Evolutionary conservation across 495 filamentous ascomycete genomes (phyloP), one percentile per base, ranked within the genome.

Genomic region (Annulohypoxylon stygium): DNA sequence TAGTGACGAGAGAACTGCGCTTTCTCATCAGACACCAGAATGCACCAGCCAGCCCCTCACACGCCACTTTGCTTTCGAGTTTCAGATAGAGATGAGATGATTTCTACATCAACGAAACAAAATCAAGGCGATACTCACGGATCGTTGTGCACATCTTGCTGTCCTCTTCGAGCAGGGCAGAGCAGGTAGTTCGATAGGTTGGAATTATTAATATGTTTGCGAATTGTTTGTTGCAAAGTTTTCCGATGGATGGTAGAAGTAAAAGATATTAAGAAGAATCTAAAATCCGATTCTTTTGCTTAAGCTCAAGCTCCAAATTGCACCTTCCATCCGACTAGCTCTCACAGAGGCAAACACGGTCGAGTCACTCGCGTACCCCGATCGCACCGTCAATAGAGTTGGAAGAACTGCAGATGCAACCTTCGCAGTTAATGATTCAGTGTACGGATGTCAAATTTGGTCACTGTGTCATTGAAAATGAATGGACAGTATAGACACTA

Each of bases 141-240:
- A 47, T 50, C 30, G 69, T 70, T 25, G 53, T 65, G 59, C 76
- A 78, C 76, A 78, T 78, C 23, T 60, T 45, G 26, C 23, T 33
- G 43, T 43, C 12, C 18, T 66, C 14, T 20, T 47, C n/a, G 50
- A 57, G 69, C 41, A 18, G 43, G 20, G 64, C 4, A n/a, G 43
- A n/a, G 65, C 12, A 23, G 16, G 41, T 48, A 8, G 37, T 4
- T 57, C 5, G 8, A 47, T 48, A 26, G 36, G 20, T 18, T 30
- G 20, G 14, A 33, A 18, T 23, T 54, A 20, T 25, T 23, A 0
- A 26, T n/a, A 30, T 37, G 14, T 37, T 36, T 57, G 30, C 6
- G 33, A 57, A 57, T 14, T 57, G n/a, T 37, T 37, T 36, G 30
- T 7, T 18, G 14, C 9, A 4, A 37, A 37, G 14, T 57, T 57